Percentiles rank a stretch among this genome's conserved stretches.
Conservation (phyloP, 768 basidiomycete genomes). For the Glaciozyma antarctica region DNA sequence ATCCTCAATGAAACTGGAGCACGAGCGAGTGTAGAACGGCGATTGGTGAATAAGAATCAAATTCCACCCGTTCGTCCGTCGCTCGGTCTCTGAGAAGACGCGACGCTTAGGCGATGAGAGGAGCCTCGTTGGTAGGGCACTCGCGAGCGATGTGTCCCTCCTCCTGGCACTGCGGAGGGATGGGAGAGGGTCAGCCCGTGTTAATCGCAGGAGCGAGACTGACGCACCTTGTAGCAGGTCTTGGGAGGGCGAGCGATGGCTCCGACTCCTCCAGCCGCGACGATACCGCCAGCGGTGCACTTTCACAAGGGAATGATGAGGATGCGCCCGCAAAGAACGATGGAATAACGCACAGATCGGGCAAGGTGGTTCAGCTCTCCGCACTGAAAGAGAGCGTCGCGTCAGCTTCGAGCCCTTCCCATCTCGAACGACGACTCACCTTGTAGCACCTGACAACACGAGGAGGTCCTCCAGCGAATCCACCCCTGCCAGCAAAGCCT, state of each 20-base stretch:
- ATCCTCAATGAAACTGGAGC: neutral
- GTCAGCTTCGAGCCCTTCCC: neutral
- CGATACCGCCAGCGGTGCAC: neutral
- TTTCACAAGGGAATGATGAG: neutral
- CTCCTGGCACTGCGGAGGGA: neutral
- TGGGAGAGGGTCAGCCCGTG: neutral
- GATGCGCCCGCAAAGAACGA: neutral
- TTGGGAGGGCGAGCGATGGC: neutral
- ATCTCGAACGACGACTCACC: neutral
- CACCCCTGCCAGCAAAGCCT: neutral
- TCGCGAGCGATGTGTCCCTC: slow-evolving; percentile 1
- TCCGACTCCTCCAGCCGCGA: neutral
- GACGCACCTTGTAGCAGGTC: slow-evolving; percentile 5
- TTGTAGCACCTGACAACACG: slow-evolving; percentile 2
- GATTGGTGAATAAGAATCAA: too few relatives aligned
- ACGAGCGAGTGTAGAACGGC: neutral
- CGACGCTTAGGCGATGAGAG: neutral
- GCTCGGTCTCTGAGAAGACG: too few relatives aligned
- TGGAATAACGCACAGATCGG: neutral
- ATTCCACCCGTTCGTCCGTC: too few relatives aligned
- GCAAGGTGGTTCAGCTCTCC: slow-evolving; percentile 1
- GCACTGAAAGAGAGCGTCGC: neutral
- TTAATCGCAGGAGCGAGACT: neutral
- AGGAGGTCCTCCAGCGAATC: neutral
- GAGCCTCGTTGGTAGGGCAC: neutral